Base-by-base conservation (phyloP, 805 yeast species). In the Candida loeiensis region DNA sequence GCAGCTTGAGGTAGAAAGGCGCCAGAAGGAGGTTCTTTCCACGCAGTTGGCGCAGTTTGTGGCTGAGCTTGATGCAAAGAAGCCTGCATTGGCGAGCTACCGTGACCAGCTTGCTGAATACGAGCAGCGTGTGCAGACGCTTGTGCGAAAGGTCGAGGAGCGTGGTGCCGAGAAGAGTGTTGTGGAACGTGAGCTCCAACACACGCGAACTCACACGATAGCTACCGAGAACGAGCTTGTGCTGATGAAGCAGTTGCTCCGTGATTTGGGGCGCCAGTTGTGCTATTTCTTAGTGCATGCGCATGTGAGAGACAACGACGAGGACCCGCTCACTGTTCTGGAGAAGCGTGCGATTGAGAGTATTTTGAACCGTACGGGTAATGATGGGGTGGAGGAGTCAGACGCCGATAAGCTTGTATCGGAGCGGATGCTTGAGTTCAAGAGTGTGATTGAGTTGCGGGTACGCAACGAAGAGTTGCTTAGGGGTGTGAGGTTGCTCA, bases 181-280 rank as follows among this genome's bases (percentile, higher is more conserved):
- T 17, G 54, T 61, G 19, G 64, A 69, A 50, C 66, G 51, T 55
- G 73, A 58, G 29, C 61, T 63, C 19, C 59, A 66, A 16, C 45
- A 71, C 17, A 46, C 59, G 43, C 53, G 63, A 43, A 38, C 61
- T 15, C 50, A 61, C 43, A 40, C 61, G 35, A 54, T 60, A 9
- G 83, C 77, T 39, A 58, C 65, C 31, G 72, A 71, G 46, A 57
- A 64, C 18, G 82, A 79, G 48, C 54, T 73, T 11, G 61, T 56
- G 12, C 63, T 75, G 4, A 57, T 84, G 46, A 70, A 73, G 33
- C 76, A 73, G 41, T 79, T 82, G 47, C 75, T 82, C 31, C 63
- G 72, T 20, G 97, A 91, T 53, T 64, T 91, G 28, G 85, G 95
- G 5, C 78, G 80, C 31, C 98, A 91, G 57, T 74, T 93, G n/a